Percentiles rank a stretch among this genome's conserved stretches.
phyloP scores from a whole-genome alignment of 2,329 filamentous ascomycete species.

The Arthroderma uncinatum region DNA sequence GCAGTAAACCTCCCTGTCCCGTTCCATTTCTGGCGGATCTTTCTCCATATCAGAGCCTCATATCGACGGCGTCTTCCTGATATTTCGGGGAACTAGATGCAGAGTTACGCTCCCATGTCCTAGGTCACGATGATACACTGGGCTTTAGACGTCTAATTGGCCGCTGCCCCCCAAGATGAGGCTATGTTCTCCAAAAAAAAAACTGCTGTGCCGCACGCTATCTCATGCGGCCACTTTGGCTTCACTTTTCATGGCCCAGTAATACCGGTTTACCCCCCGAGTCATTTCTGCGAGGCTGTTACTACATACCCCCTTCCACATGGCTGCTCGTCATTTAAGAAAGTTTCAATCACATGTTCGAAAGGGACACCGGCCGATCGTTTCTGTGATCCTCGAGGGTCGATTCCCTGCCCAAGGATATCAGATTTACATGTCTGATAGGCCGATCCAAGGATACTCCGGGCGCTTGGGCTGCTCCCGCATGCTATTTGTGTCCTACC shows the following conservation, averaged over 20 bases:
- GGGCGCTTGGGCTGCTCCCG: background rate
- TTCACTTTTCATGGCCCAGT: background rate
- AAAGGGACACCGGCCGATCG: constrained; percentile 2
- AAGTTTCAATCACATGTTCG: constrained; percentile 4
- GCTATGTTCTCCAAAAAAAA: background rate
- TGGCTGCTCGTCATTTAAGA: background rate
- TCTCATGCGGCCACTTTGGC: constrained; percentile 1
- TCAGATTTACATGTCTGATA: background rate
- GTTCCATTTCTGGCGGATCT: background rate
- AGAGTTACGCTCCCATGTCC: background rate
- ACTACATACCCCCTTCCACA: background rate
- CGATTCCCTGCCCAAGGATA: background rate
- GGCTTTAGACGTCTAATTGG: background rate
- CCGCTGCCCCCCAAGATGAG: background rate
- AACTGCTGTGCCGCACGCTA: constrained; percentile 3
- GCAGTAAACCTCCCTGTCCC: background rate
- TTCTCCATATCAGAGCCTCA: background rate
- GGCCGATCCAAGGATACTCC: background rate
- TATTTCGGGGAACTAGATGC: background rate
- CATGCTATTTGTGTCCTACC: background rate
- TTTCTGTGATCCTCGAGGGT: background rate
- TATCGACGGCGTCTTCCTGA: background rate
- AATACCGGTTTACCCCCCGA: background rate
- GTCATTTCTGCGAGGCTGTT: background rate
- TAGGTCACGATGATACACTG: background rate